Conservation (phyloP, 139 green algal species). For the Coelastrella sp. region DNA sequence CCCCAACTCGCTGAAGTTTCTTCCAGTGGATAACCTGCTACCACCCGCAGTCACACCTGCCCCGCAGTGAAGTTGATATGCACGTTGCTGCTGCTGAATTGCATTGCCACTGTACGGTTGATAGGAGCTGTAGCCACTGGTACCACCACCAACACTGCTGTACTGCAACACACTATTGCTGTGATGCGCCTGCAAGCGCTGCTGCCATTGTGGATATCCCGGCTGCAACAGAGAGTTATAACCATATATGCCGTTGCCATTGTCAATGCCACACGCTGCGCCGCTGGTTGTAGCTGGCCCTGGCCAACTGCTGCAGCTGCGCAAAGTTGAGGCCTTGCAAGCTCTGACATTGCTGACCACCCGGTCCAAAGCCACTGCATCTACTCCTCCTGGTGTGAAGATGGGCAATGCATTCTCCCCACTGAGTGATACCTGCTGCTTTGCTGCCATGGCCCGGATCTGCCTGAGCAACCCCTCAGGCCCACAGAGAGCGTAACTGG, state of each 20-base stretch:
- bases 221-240: no score
- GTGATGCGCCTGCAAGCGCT: neutral
- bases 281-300: neutral
- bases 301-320: slow-evolving; percentile 39
- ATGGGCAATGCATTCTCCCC: slow-evolving; percentile 96
- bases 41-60: slow-evolving; percentile 3
- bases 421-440: slow-evolving; percentile 75
- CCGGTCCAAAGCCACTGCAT: slow-evolving; percentile 77
- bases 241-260: neutral
- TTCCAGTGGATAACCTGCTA: neutral
- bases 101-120: neutral
- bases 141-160: neutral
- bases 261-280: neutral
- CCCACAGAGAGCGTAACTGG: slow-evolving; percentile 82
- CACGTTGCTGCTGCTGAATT: slow-evolving; percentile 4
- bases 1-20: slow-evolving; percentile 35
- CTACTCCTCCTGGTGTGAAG: slow-evolving; percentile 71
- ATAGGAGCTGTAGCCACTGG: neutral
- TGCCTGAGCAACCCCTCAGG: slow-evolving; percentile 91
- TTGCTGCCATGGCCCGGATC: slow-evolving; percentile 73
- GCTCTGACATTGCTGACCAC: slow-evolving; percentile 77
- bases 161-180: neutral
- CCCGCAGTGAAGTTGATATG: neutral
- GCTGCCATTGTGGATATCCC: neutral
- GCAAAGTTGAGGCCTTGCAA: slow-evolving; percentile 34